phyloP scores from a whole-genome alignment of 1,139 yeast species.

The Hyphopichia fennica region DNA sequence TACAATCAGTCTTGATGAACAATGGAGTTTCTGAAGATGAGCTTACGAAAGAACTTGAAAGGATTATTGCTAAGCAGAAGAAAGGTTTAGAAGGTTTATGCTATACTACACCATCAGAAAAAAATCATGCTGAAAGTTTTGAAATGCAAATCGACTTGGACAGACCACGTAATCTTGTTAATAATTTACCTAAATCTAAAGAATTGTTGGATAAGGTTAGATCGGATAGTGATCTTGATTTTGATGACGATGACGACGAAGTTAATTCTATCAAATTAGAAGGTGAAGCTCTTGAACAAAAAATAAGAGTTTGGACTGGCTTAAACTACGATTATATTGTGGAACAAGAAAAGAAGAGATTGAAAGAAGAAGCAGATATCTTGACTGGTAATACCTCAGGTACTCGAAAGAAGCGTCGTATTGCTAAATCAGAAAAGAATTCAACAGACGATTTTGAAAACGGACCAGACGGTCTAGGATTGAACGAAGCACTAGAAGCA shows the following conservation, averaged over 20 bases:
- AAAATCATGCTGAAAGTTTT: slow-evolving; percentile 14
- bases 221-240: slow-evolving; percentile 56
- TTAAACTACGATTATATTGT: slow-evolving; percentile 81
- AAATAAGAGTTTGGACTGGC: slow-evolving; percentile 85
- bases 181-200: slow-evolving; percentile 54
- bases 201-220: slow-evolving; percentile 53
- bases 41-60: slow-evolving; percentile 9
- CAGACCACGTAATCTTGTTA: slow-evolving; percentile 54
- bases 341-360: slow-evolving; percentile 81
- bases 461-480: slow-evolving; percentile 27
- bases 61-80: slow-evolving; percentile 18
- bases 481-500: slow-evolving; percentile 38
- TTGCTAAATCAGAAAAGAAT: slow-evolving; percentile 17
- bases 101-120: slow-evolving; percentile 26
- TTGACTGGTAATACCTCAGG: slow-evolving; percentile 72
- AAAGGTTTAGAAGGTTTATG: slow-evolving; percentile 17
- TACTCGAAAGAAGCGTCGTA: slow-evolving; percentile 37
- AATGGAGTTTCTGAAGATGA: slow-evolving; percentile 9
- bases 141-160: slow-evolving; percentile 30
- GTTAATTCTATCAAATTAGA: slow-evolving; percentile 58
- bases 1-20: slow-evolving; percentile 3
- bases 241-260: slow-evolving; percentile 81
- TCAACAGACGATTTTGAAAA: slow-evolving; percentile 18
- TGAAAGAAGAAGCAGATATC: slow-evolving; percentile 85
- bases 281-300: slow-evolving; percentile 63